phyloP scores from a whole-genome alignment of 1,284 basidiomycete genomes.

The Stygiomarasmius scandens region DNA sequence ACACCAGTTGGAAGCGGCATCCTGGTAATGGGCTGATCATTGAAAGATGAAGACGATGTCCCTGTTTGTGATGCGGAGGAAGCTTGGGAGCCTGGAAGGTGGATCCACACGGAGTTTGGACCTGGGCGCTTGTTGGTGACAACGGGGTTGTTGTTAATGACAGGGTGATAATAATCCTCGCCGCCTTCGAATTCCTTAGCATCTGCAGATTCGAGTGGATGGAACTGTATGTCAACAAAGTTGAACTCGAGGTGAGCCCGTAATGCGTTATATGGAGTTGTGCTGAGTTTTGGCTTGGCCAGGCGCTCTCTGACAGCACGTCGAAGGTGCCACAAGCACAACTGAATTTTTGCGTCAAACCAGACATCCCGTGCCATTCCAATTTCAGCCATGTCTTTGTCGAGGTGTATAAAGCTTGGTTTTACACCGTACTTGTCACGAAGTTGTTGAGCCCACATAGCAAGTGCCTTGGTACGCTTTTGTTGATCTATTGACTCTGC shows the following conservation, averaged over 20 bases:
- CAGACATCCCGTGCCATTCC: conserved; percentile 20
- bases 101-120: no score
- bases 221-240: conserved; percentile 27
- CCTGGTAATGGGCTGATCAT: no score
- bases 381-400: conserved; percentile 37
- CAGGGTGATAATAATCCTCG: neutral
- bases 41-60: no score
- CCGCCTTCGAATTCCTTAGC: conserved; percentile 23
- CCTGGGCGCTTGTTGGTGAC: no score
- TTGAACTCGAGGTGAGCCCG: conserved; percentile 22
- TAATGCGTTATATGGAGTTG: conserved; percentile 27
- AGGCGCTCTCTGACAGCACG: conserved; percentile 23
- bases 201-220: conserved; percentile 20
- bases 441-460: conserved; percentile 21
- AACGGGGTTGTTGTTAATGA: no score
- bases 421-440: conserved; percentile 23
- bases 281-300: conserved; percentile 25
- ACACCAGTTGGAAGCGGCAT: no score
- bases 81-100: no score
- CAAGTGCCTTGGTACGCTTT: neutral
- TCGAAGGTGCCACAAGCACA: conserved; percentile 31
- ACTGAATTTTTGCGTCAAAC: conserved; percentile 24
- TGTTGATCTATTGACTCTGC: conserved; percentile 20
- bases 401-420: conserved; percentile 26
- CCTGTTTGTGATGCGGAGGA: no score